Conservation (phyloP, 78 protist species). For the Chrysochromulina parva region DNA sequence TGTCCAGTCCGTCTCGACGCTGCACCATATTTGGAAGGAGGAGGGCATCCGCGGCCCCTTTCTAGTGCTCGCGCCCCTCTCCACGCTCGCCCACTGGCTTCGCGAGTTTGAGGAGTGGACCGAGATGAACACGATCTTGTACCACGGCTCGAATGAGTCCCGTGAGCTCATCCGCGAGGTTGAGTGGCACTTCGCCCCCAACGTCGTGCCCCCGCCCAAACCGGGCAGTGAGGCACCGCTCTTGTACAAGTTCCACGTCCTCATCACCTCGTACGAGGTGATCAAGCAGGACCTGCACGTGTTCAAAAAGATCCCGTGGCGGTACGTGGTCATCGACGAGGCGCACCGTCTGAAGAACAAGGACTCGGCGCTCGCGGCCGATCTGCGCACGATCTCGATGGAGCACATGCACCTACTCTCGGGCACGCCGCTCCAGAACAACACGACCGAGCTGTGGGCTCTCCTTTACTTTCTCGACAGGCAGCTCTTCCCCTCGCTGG, state of each 20-base stretch:
- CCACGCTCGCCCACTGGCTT: conserved; percentile 48
- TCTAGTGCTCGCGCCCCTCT: conserved; percentile 46
- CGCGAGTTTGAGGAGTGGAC: conserved; percentile 49
- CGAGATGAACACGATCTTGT: conserved; percentile 13
- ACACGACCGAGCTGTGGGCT: conserved; percentile 81
- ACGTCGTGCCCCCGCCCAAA: neutral
- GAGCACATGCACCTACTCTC: conserved; percentile 46
- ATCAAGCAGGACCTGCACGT: conserved; percentile 15
- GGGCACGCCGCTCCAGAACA: conserved; percentile 92
- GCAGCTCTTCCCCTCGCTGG: conserved; percentile 33
- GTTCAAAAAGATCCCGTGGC: conserved; percentile 44
- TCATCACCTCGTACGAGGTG: conserved; percentile 36
- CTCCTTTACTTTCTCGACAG: conserved; percentile 82
- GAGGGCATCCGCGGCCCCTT: conserved; percentile 49
- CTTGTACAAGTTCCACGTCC: conserved; percentile 14
- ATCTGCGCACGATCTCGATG: neutral
- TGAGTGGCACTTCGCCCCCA: conserved; percentile 43
- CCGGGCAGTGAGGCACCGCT: too few relatives aligned
- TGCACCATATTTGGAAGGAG: neutral
- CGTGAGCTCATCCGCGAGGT: conserved; percentile 40
- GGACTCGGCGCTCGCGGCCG: neutral
- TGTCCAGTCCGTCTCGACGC: conserved; percentile 24
- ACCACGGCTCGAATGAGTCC: conserved; percentile 35
- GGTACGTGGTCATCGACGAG: conserved; percentile 84
- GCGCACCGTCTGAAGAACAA: conserved; percentile 75